Percentiles rank a stretch among this genome's conserved stretches.
These are phyloP conservation scores for Trichoderma harzianum DNA, from an alignment of 2,329 filamentous ascomycete species.

Conservation along the genomic window DNA sequence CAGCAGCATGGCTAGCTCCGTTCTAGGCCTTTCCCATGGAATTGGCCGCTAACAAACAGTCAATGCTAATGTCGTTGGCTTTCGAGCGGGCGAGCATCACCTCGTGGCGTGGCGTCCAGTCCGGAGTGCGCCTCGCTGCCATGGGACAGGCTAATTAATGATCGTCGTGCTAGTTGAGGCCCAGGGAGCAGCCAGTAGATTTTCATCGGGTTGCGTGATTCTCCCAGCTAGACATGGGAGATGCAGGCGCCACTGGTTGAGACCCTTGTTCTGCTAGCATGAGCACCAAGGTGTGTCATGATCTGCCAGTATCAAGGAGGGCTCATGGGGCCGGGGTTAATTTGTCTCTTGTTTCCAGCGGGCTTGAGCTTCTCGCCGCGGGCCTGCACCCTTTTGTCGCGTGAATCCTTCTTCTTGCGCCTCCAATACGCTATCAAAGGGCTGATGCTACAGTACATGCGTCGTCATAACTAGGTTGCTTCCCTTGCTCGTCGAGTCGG, in stretches of 20 bases:
- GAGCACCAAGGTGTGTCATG: slow-evolving; percentile 17
- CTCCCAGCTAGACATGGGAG: slow-evolving; percentile 6
- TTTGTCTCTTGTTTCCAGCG: neutral
- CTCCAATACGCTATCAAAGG: neutral
- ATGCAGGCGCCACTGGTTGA: slow-evolving; percentile 5
- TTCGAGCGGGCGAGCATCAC: slow-evolving; percentile 10
- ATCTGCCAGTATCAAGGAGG: slow-evolving; percentile 18
- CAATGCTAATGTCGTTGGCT: slow-evolving; percentile 1
- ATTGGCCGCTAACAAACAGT: neutral
- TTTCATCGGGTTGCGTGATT: slow-evolving; percentile 16
- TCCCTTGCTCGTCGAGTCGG: neutral
- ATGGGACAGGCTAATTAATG: slow-evolving; percentile 16
- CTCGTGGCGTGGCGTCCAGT: slow-evolving; percentile 14
- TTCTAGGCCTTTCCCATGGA: slow-evolving; percentile 13
- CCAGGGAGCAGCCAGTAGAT: slow-evolving; percentile 14
- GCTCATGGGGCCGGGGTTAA: neutral
- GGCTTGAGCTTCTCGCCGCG: neutral
- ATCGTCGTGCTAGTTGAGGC: slow-evolving; percentile 16
- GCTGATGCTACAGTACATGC: neutral
- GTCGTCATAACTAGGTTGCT: slow-evolving; percentile 9
- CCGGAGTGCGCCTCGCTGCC: slow-evolving; percentile 7
- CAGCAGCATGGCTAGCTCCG: slow-evolving; percentile 8
- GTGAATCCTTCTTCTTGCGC: neutral
- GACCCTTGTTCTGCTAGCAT: slow-evolving; percentile 12
- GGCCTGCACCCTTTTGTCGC: neutral